A percentile compares a stretch with the other conserved stretches of the same genome.
Conservation (phyloP, 2,329 filamentous ascomycete genomes). For the Acarospora socialis region DNA sequence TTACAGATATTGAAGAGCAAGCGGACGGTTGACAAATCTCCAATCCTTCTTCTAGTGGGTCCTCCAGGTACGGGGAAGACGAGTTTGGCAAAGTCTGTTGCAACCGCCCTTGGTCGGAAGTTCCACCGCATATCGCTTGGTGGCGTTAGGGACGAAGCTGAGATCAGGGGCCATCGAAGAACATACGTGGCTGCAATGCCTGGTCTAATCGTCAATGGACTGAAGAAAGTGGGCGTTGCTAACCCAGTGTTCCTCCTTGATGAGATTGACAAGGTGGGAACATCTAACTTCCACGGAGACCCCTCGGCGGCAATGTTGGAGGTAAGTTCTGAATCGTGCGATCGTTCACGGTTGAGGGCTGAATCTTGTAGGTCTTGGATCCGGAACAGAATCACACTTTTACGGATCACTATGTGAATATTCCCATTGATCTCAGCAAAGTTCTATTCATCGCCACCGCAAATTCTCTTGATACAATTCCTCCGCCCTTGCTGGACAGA, state of each 20-base stretch:
- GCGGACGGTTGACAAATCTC: conserved; percentile 85
- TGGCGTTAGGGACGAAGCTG: conserved; percentile 88
- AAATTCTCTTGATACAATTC: conserved; percentile 88
- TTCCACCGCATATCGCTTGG: conserved; percentile 96
- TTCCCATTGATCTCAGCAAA: conserved; percentile 90
- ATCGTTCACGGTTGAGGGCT: too few species aligned
- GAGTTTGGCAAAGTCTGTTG: conserved; percentile 82
- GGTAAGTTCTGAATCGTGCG: too few species aligned
- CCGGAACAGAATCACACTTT: conserved; percentile 95
- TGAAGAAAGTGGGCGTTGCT: conserved; percentile 88
- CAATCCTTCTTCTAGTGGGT: conserved; percentile 82
- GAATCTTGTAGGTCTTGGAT: too few species aligned
- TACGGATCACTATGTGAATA: conserved; percentile 89
- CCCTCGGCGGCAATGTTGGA: conserved; percentile 96
- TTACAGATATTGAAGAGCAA: conserved; percentile 64
- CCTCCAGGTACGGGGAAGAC: conserved; percentile 95
- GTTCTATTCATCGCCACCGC: conserved; percentile 96
- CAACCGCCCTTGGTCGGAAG: conserved; percentile 79
- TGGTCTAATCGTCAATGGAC: conserved; percentile 77
- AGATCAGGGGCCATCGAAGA: conserved; percentile 85
- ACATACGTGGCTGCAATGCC: conserved; percentile 99
- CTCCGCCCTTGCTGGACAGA: conserved; percentile 80
- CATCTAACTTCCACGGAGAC: conserved; percentile 84
- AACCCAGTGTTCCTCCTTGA: conserved; percentile 94
- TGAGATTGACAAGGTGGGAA: conserved; percentile 94